Conservation (phyloP, 225 moss, liverwort and hornwort genomes). For the Marchantia polymorpha region DNA sequence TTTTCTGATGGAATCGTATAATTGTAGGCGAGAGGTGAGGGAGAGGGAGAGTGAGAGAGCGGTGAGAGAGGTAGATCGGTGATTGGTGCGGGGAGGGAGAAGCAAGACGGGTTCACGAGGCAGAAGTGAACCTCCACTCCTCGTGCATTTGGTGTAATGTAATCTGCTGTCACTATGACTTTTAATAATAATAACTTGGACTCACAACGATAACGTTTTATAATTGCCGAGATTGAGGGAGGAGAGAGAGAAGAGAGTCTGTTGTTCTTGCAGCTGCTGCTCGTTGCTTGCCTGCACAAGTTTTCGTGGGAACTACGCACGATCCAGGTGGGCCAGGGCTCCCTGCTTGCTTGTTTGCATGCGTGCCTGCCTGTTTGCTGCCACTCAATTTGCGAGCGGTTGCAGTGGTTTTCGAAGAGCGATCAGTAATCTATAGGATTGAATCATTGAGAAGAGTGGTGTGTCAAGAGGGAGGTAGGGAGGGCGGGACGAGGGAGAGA, state of each 20-base stretch:
- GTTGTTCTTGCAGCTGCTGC: no score
- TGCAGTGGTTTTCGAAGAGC: background rate
- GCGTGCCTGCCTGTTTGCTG: no score
- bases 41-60: no score
- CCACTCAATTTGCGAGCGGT: background rate
- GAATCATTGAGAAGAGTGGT: background rate
- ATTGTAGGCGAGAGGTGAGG: no score
- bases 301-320: background rate
- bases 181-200: background rate
- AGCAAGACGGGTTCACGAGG: background rate
- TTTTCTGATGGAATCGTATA: no score
- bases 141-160: background rate
- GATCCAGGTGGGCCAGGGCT: conserved; percentile 3
- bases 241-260: no score
- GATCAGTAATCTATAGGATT: background rate
- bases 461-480: background rate
- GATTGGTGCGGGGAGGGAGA: background rate
- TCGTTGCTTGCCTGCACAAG: background rate
- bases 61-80: background rate
- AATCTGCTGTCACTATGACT: background rate
- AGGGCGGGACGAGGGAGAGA: background rate
- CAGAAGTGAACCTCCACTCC: background rate
- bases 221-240: background rate
- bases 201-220: background rate
- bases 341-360: background rate